A percentile compares a stretch with the other conserved stretches of the same genome.
phyloP scores from a whole-genome alignment of 2,329 filamentous ascomycete genomes.

The Periconia digitata region DNA sequence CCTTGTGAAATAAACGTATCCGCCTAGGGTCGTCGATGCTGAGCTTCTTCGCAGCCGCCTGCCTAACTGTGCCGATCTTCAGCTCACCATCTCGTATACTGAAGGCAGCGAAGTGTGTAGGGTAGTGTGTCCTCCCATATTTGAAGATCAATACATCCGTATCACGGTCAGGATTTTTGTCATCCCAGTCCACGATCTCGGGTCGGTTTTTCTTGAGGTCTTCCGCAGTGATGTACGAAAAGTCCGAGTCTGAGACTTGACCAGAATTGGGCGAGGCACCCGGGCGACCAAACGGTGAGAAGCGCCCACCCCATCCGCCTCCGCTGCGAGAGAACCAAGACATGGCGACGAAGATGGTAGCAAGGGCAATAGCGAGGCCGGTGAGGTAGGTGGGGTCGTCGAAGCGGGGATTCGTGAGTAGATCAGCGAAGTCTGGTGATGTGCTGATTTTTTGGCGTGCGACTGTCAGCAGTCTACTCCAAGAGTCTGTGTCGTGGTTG shows the following conservation, averaged over 20 bases:
- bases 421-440: slow-evolving; percentile 23
- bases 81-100: slow-evolving; percentile 75
- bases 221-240: slow-evolving; percentile 79
- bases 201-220: slow-evolving; percentile 58
- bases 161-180: slow-evolving; percentile 51
- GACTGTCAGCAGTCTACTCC: slow-evolving; percentile 20
- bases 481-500: slow-evolving; percentile 19
- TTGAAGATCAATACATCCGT: slow-evolving; percentile 73
- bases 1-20: slow-evolving; percentile 74
- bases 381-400: slow-evolving; percentile 37
- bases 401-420: slow-evolving; percentile 33
- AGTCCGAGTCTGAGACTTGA: slow-evolving; percentile 74
- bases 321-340: slow-evolving; percentile 52
- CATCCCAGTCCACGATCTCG: slow-evolving; percentile 43
- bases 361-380: slow-evolving; percentile 38
- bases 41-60: slow-evolving; percentile 68
- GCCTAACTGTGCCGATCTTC: slow-evolving; percentile 64
- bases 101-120: slow-evolving; percentile 73
- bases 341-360: slow-evolving; percentile 47
- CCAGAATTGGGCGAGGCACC: slow-evolving; percentile 43
- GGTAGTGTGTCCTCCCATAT: slow-evolving; percentile 66
- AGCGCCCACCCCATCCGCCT: slow-evolving; percentile 46
- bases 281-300: slow-evolving; percentile 53
- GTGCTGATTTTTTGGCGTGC: slow-evolving; percentile 17
- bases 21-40: slow-evolving; percentile 59